Percentiles rank a stretch among this genome's conserved stretches.
Evolutionary conservation across 768 basidiomycete species (phyloP).

Genomic region (Coprinopsis cinerea): DNA sequence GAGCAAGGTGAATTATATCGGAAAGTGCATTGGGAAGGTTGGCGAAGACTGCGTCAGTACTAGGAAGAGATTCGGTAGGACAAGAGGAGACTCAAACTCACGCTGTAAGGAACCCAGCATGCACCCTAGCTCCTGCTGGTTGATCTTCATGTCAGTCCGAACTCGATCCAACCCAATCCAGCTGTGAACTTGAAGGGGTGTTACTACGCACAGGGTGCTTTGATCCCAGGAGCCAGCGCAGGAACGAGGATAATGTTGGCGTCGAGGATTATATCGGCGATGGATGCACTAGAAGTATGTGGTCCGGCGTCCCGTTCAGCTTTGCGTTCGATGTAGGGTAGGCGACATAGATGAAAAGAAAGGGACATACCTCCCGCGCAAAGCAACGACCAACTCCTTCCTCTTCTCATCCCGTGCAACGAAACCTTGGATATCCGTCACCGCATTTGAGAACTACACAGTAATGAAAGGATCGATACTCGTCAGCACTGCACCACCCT

Average conservation of each 20-base stretch:
- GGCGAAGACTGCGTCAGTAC: too few species aligned
- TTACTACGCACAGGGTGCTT: constrained; percentile 28
- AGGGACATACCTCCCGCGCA: constrained; percentile 42
- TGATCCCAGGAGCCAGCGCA: constrained; percentile 38
- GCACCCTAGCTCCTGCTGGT: constrained; percentile 36
- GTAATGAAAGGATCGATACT: neutral
- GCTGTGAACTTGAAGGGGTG: neutral
- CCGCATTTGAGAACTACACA: constrained; percentile 34
- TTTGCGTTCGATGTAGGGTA: neutral
- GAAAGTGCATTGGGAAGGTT: neutral
- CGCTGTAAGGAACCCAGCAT: constrained; percentile 47
- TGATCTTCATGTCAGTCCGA: neutral
- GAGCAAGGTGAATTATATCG: too few species aligned
- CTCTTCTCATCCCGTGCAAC: constrained; percentile 41
- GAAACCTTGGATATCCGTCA: constrained; percentile 43
- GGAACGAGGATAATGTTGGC: constrained; percentile 36
- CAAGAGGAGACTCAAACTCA: constrained; percentile 20
- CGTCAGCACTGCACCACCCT: neutral
- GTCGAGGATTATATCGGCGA: constrained; percentile 39
- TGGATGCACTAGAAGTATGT: constrained; percentile 27
- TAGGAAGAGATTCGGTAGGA: too few species aligned
- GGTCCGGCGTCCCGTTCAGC: too few species aligned
- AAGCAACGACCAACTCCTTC: constrained; percentile 42
- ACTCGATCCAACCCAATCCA: too few species aligned
- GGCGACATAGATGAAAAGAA: neutral